These are phyloP conservation scores for Sorghum bicolor DNA, from an alignment of 176 grass and related monocot genomes.

Conservation along the genomic window DNA sequence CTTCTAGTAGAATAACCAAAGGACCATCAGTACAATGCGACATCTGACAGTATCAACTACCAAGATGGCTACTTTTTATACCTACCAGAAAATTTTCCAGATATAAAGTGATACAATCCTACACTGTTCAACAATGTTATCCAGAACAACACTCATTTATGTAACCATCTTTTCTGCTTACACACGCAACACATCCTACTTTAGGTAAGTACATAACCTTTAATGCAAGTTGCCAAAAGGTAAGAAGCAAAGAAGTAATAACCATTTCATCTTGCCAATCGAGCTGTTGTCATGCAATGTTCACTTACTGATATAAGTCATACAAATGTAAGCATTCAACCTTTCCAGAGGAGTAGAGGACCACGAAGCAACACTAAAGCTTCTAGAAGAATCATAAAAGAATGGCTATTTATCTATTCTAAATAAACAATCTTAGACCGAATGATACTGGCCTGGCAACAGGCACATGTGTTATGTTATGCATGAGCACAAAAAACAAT, in stretches of 20 bases:
- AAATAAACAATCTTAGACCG: neutral
- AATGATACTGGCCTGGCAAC: neutral
- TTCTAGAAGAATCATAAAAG: neutral
- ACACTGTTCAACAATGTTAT: neutral
- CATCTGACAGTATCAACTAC: slow-evolving; percentile 5
- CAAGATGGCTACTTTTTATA: neutral
- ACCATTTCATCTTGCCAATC: neutral
- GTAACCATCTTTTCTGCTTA: neutral
- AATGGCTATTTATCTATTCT: neutral
- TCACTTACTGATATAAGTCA: neutral
- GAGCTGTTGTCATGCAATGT: neutral
- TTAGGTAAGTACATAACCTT: neutral
- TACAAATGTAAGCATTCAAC: neutral
- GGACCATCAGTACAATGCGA: neutral
- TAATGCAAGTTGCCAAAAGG: neutral
- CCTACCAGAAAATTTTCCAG: neutral
- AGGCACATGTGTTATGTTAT: neutral
- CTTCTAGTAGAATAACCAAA: neutral
- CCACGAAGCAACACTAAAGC: slow-evolving; percentile 14
- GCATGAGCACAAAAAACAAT: neutral
- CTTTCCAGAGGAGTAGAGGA: slow-evolving; percentile 24
- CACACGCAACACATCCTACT: neutral
- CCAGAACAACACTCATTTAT: neutral
- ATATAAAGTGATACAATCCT: neutral
- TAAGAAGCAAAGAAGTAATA: neutral